Conservation (phyloP, 2,329 filamentous ascomycete genomes). For the Alternaria gansuensis region DNA sequence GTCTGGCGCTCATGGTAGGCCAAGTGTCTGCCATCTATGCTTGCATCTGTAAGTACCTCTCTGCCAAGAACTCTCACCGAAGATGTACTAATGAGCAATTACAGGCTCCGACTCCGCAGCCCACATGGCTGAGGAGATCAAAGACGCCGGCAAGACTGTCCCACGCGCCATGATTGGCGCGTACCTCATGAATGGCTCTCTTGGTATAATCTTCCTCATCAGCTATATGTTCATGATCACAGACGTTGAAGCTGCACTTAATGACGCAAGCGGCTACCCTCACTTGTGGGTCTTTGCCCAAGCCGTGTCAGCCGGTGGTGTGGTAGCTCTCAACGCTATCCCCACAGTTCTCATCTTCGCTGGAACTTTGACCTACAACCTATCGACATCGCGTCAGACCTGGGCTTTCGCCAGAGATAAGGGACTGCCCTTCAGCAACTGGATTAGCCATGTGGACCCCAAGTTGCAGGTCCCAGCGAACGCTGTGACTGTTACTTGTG, state of each 20-base stretch:
- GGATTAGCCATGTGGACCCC: conserved; percentile 40
- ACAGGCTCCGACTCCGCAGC: conserved; percentile 53
- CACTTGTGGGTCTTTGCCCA: conserved; percentile 50
- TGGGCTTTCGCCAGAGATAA: conserved; percentile 51
- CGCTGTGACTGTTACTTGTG: conserved; percentile 44
- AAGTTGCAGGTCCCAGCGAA: conserved; percentile 45
- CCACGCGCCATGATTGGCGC: conserved; percentile 55
- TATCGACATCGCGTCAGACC: conserved; percentile 47
- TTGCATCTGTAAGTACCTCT: conserved; percentile 43
- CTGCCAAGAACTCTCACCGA: neutral
- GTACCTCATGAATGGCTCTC: conserved; percentile 52
- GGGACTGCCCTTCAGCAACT: conserved; percentile 46
- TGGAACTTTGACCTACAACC: conserved; percentile 43
- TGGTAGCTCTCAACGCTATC: conserved; percentile 45
- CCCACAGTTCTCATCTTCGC: conserved; percentile 44
- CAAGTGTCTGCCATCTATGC: conserved; percentile 52
- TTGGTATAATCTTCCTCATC: conserved; percentile 50
- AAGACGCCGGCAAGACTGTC: conserved; percentile 53
- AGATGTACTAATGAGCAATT: conserved; percentile 19
- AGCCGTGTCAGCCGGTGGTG: conserved; percentile 38
- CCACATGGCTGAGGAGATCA: conserved; percentile 57
- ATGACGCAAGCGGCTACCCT: conserved; percentile 41
- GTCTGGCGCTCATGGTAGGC: conserved; percentile 53
- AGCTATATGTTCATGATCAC: conserved; percentile 49
- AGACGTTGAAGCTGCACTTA: conserved; percentile 41